These are phyloP conservation scores for Candida glucosophila DNA, from an alignment of 1,139 yeast species.

Conservation along the genomic window DNA sequence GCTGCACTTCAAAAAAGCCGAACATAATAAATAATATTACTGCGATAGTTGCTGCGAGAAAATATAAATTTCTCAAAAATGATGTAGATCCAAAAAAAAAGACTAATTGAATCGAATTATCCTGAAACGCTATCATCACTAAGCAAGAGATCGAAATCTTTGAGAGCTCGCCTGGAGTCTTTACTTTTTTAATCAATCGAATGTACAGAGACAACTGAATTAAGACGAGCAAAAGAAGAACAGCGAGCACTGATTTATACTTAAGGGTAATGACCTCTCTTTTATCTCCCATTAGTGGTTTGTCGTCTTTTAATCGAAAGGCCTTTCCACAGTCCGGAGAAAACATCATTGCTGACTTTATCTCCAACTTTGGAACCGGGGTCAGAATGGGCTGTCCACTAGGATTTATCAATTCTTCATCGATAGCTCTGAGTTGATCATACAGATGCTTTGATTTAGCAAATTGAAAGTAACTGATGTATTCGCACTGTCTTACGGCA, in stretches of 20 bases:
- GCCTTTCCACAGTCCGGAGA: conserved; percentile 85
- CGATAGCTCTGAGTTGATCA: conserved; percentile 51
- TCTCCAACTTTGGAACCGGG: conserved; percentile 43
- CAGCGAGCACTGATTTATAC: conserved; percentile 36
- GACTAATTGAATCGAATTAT: conserved; percentile 58
- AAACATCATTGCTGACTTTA: conserved; percentile 53
- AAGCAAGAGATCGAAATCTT: conserved; percentile 26
- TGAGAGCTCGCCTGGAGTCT: conserved; percentile 70
- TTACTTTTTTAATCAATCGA: conserved; percentile 61
- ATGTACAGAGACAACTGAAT: conserved; percentile 24
- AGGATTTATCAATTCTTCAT: conserved; percentile 63
- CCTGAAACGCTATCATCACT: conserved; percentile 65
- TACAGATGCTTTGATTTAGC: conserved; percentile 47
- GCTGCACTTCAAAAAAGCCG: conserved; percentile 70
- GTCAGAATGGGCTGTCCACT: conserved; percentile 62
- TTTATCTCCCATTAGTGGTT: conserved; percentile 44
- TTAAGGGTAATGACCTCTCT: conserved; percentile 39
- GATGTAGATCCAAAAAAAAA: conserved; percentile 49
- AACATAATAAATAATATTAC: conserved; percentile 64
- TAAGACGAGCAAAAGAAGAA: conserved; percentile 36
- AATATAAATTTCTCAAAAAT: conserved; percentile 45
- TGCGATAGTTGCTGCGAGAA: conserved; percentile 63
- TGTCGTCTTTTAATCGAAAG: conserved; percentile 25
- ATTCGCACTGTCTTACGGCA: conserved; percentile 59
- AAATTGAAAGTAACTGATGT: conserved; percentile 58